Base-by-base conservation (phyloP, 2,329 filamentous ascomycete genomes). In the Dendrostoma leiphaemia region DNA sequence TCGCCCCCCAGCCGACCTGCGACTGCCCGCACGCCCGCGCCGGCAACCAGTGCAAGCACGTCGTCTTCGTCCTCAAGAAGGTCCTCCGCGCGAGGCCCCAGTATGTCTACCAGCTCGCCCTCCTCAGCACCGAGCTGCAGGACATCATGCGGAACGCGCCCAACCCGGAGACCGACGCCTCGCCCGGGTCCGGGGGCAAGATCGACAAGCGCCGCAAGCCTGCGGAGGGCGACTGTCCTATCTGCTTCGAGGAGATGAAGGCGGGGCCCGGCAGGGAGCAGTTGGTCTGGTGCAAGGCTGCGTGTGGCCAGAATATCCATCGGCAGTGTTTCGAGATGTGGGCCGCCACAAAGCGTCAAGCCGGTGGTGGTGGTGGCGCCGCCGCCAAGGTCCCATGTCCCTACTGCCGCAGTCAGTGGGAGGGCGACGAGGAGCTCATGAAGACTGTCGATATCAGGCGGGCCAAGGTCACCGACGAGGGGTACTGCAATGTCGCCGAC, bases 31-130 rank as follows among this genome's bases (percentile, higher is more conserved):
- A 85, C 53, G 76, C 74, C 1, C 61, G 56, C 24, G 73, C 74
- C 31, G 80, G 81, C 0, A 75, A 81, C 29, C 81, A 85, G 57
- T 87, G 85, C 76, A 88, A 88, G 63, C 85, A 89, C 60, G 71
- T 84, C 24, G 57, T 86, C 40, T 88, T 84, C 62, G 80, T 80
- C 23, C 74, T 88, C 65, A 71, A 78, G 12, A 75, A 79, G 17
- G 82, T 88, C 1, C 75, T 88, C 31, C 79, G 79, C 44, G 84
- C 81, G 1, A 77, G 75, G 2, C 74, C 71, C 50, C 65, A 83
- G 0, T 68, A 84, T 4, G 75, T 81, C 7, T 88, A 87, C 61
- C 85, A 88, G 63, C 73, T 83, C 6, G 84, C 83, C 0, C 76
- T 88, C 24, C 70, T 85, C 7, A 74, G 74, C 43, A 73, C 72